Evolutionary conservation across 495 filamentous ascomycete species (phyloP).

Genomic region (Daldinia caldariorum): DNA sequence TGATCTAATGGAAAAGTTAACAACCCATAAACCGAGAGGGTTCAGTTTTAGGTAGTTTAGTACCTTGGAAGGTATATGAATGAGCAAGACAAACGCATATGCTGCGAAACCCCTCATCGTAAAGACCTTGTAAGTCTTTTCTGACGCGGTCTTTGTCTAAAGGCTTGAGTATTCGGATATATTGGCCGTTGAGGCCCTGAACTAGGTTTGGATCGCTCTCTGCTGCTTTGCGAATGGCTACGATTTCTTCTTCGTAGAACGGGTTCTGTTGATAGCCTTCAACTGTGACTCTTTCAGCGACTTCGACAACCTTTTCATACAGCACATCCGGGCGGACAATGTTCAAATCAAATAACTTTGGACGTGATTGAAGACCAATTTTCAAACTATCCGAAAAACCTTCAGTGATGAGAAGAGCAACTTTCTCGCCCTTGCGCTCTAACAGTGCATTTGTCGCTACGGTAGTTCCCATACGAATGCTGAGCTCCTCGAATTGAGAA

Average conservation of each 20-base stretch:
- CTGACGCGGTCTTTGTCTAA: slow-evolving; percentile 28
- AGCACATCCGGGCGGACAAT: slow-evolving; percentile 79
- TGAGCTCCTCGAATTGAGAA: slow-evolving; percentile 52
- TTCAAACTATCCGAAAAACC: slow-evolving; percentile 92
- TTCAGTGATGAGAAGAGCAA: slow-evolving; percentile 86
- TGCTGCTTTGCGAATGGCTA: slow-evolving; percentile 6
- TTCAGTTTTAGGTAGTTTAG: background rate
- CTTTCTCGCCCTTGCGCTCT: slow-evolving; percentile 89
- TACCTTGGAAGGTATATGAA: slow-evolving; percentile 56
- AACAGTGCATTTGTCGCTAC: slow-evolving; percentile 88
- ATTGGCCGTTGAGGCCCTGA: slow-evolving; percentile 13
- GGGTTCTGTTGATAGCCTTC: slow-evolving; percentile 16
- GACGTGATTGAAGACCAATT: slow-evolving; percentile 82
- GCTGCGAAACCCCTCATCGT: slow-evolving; percentile 28
- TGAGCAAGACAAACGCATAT: slow-evolving; percentile 68
- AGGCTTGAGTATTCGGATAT: slow-evolving; percentile 30
- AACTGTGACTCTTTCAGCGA: slow-evolving; percentile 71
- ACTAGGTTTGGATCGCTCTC: slow-evolving; percentile 21
- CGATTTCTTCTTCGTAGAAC: slow-evolving; percentile 11
- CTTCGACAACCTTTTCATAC: slow-evolving; percentile 77
- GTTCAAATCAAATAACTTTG: slow-evolving; percentile 80
- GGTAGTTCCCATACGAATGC: slow-evolving; percentile 87
- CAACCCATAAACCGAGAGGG: background rate
- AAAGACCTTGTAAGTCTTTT: slow-evolving; percentile 32
- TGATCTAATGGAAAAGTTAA: slow-evolving; percentile 64